Conservation (phyloP, 2,329 filamentous ascomycete species). For the Aspergillus ustus region DNA sequence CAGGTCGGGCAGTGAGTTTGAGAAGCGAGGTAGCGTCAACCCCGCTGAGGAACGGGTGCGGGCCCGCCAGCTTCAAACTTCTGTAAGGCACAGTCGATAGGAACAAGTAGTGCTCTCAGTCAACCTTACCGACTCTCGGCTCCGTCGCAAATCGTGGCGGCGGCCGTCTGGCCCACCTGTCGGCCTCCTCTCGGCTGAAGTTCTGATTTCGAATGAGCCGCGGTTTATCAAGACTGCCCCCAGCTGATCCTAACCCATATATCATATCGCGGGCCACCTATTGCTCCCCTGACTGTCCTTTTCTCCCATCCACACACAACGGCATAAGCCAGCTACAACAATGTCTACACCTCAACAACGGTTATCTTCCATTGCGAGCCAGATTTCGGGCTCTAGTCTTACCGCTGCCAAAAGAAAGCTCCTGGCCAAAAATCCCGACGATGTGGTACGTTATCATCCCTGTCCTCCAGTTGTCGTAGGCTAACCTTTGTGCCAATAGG, state of each 20-base stretch:
- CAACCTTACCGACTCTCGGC: slow-evolving; percentile 18
- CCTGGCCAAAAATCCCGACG: slow-evolving; percentile 43
- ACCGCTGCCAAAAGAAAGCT: slow-evolving; percentile 37
- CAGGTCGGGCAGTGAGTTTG: background rate
- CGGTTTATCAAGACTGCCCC: slow-evolving; percentile 17
- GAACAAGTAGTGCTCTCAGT: background rate
- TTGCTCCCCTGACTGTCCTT: slow-evolving; percentile 1
- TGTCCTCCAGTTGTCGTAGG: background rate
- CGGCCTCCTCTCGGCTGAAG: slow-evolving; percentile 12
- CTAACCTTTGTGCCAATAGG: slow-evolving; percentile 27
- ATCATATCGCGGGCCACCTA: slow-evolving; percentile 8
- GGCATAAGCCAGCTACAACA: background rate
- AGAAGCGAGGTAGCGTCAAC: background rate
- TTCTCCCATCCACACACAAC: slow-evolving; percentile 1
- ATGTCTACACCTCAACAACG: slow-evolving; percentile 48
- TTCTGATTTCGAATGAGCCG: slow-evolving; percentile 14
- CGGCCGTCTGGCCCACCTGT: slow-evolving; percentile 7
- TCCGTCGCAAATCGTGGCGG: background rate
- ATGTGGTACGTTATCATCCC: slow-evolving; percentile 39
- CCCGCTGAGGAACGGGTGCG: background rate
- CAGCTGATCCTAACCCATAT: slow-evolving; percentile 11
- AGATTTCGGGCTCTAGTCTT: slow-evolving; percentile 38
- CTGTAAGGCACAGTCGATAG: background rate
- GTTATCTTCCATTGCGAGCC: slow-evolving; percentile 46
- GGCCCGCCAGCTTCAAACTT: background rate